phyloP scores from a whole-genome alignment of 345 rosid genomes.

The Anacardium occidentale region DNA sequence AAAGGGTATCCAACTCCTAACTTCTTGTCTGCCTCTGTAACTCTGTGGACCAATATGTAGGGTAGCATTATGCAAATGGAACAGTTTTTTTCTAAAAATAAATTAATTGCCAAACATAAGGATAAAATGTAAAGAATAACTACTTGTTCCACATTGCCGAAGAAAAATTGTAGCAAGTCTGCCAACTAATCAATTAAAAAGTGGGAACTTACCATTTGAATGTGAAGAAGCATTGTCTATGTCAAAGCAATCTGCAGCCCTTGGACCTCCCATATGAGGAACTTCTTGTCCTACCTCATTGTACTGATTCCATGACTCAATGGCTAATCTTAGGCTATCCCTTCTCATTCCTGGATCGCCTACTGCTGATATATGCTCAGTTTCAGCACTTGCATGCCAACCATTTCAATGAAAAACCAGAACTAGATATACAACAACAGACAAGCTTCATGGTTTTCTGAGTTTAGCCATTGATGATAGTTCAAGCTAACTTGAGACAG shows the following conservation, averaged over 20 bases:
- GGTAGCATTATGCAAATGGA: slow-evolving; percentile 25
- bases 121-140: background rate
- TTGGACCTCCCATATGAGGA: slow-evolving; percentile 63
- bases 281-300: slow-evolving; percentile 66
- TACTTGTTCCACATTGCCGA: background rate
- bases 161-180: background rate
- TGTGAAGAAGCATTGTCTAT: slow-evolving; percentile 28
- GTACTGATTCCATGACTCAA: slow-evolving; percentile 73
- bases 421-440: slow-evolving; percentile 6
- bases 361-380: slow-evolving; percentile 32
- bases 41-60: slow-evolving; percentile 38
- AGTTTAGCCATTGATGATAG: slow-evolving; percentile 28
- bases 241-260: slow-evolving; percentile 85
- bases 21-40: slow-evolving; percentile 55
- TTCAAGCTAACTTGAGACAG: slow-evolving; percentile 9
- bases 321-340: slow-evolving; percentile 50
- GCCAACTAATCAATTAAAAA: background rate
- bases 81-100: slow-evolving; percentile 18
- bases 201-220: slow-evolving; percentile 13
- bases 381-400: slow-evolving; percentile 16
- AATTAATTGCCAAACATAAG: background rate
- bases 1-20: slow-evolving; percentile 42
- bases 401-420: slow-evolving; percentile 16
- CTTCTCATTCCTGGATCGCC: slow-evolving; percentile 59
- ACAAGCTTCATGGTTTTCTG: slow-evolving; percentile 3